Base-by-base conservation (phyloP, 2,329 filamentous ascomycete species). In the Fusarium sp. region DNA sequence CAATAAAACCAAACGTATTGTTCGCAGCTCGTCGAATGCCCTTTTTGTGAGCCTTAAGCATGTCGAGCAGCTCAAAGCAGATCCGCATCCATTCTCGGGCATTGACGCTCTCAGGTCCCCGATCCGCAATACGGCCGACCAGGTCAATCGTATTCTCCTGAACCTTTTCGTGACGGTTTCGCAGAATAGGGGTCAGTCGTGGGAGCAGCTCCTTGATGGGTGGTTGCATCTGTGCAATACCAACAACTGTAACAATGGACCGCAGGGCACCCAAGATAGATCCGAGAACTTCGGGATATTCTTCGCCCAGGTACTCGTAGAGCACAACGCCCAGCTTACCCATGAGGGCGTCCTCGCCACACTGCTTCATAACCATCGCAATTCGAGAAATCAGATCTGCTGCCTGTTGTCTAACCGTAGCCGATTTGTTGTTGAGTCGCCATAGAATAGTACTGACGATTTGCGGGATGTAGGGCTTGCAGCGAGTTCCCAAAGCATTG, bases 31-130 rank as follows among this genome's bases (percentile, higher is more conserved):
- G 92, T 73, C 96, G 93, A 76, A 99, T 99, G 73, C 96, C 97
- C 88, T 99, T 99, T 85, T 99, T 99, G 87, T 99, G 96, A 11
- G 96, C 96, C 84, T 99, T 99, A 78, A 99, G 89, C 96, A 99
- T 99, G 83, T 99, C 96, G 35, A 99, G 90, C 59, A 99, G 87
- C 85, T 99, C 96, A 82, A 99, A 99, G 84, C 96, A 99, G 81
- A 99, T 99, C 80, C 96, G 92, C 97, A 99, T 99, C 96, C 96
- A 99, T 83, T 99, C 96, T 78, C 96, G 90, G 18, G 96, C 95
- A 79, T 97, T 97, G 80, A 99, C 96, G 71, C 93, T 95, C 82
- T 99, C 96, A 3, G 96, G 95, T 2, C 96, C 97, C 74, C 96
- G 93, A 83, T 99, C 96, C 20, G 97, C 96, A 76, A 99, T 98